Evolutionary conservation across 768 basidiomycete species (phyloP).

Genomic region (Podaxis sp.): DNA sequence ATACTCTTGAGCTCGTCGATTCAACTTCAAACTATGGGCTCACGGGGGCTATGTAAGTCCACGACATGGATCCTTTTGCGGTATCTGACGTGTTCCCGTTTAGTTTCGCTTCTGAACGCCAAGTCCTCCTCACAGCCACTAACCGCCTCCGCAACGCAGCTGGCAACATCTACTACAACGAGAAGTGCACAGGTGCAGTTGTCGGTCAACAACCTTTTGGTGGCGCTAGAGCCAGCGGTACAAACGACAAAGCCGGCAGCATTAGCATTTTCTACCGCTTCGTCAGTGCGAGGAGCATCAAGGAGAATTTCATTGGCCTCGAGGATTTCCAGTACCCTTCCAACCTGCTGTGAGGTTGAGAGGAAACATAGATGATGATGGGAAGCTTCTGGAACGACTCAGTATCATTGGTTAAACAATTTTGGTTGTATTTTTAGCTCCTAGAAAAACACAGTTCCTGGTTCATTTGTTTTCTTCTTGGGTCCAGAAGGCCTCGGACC

Average conservation of each 20-base stretch:
- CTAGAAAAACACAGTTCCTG: not conserved
- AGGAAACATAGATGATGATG: not conserved
- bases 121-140: conserved; percentile 76
- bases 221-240: conserved; percentile 88
- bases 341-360: conserved; percentile 59
- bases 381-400: not conserved
- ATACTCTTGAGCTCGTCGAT: conserved; percentile 87
- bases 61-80: not conserved
- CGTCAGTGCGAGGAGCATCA: conserved; percentile 88
- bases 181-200: conserved; percentile 97
- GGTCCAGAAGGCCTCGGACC: too few species aligned
- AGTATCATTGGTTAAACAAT: not conserved
- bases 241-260: conserved; percentile 96
- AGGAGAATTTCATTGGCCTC: conserved; percentile 91
- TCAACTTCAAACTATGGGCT: conserved; percentile 84
- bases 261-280: conserved; percentile 72
- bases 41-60: conserved; percentile 88
- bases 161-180: conserved; percentile 98
- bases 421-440: not conserved
- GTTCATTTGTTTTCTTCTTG: too few species aligned
- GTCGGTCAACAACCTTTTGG: conserved; percentile 99
- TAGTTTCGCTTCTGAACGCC: conserved; percentile 84
- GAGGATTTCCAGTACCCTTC: conserved; percentile 85
- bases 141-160: conserved; percentile 87
- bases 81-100: conserved; percentile 16